Conservation (phyloP, 2,329 filamentous ascomycete genomes). For the Alternaria ethzedia region DNA sequence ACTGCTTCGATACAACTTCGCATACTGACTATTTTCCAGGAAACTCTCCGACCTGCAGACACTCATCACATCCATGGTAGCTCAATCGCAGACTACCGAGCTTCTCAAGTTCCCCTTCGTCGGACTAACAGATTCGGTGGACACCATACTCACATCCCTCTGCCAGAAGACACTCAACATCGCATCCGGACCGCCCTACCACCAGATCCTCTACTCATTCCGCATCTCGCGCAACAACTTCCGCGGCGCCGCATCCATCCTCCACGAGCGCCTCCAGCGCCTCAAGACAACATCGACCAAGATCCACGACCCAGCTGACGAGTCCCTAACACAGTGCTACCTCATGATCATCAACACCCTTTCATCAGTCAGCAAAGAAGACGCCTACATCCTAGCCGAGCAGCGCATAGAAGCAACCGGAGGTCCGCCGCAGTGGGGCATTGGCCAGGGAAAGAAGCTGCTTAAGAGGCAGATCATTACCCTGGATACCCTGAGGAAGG, state of each 20-base stretch:
- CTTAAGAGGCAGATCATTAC: constrained; percentile 79
- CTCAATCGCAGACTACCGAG: constrained; percentile 40
- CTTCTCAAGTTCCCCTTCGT: constrained; percentile 80
- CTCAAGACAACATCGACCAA: constrained; percentile 52
- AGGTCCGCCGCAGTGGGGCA: constrained; percentile 34
- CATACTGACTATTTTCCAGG: constrained; percentile 33
- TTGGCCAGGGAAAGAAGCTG: constrained; percentile 45
- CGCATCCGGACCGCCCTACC: constrained; percentile 69
- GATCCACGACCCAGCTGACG: constrained; percentile 56
- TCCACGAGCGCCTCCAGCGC: constrained; percentile 63
- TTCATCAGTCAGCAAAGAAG: constrained; percentile 80
- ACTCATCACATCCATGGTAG: constrained; percentile 58
- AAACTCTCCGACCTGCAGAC: constrained; percentile 74
- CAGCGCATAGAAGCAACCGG: constrained; percentile 52
- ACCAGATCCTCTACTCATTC: constrained; percentile 91
- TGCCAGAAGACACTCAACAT: constrained; percentile 74
- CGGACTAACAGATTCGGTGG: constrained; percentile 77
- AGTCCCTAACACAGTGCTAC: constrained; percentile 73
- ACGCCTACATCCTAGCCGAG: constrained; percentile 78
- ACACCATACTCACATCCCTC: constrained; percentile 75
- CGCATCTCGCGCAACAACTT: constrained; percentile 84
- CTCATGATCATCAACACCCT: constrained; percentile 92
- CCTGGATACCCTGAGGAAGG: constrained; percentile 81
- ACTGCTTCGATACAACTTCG: not conserved
- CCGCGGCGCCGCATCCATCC: constrained; percentile 71